phyloP scores from a whole-genome alignment of 768 basidiomycete species.

The Termitomyces sp. region DNA sequence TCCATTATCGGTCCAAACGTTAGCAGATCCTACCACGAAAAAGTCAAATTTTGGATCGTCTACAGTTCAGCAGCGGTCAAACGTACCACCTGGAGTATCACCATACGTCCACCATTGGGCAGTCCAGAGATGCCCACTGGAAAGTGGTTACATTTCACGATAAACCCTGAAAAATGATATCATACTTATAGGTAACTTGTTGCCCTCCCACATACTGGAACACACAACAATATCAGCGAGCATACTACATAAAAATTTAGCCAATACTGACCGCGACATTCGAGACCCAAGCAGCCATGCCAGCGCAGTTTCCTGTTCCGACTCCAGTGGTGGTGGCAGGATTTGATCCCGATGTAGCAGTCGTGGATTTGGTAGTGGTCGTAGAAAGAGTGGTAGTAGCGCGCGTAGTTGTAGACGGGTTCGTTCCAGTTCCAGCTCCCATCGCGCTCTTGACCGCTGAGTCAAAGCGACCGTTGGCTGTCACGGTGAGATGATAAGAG shows the following conservation, averaged over 20 bases:
- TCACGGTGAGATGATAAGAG: not conserved
- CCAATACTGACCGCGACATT: slow-evolving; percentile 27
- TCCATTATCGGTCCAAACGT: slow-evolving; percentile 29
- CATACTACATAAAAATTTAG: not conserved
- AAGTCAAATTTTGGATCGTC: not conserved
- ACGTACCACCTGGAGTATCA: slow-evolving; percentile 27
- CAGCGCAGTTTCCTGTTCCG: slow-evolving; percentile 29
- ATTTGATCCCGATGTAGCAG: slow-evolving; percentile 4
- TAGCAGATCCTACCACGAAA: slow-evolving; percentile 18
- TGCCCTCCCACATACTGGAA: slow-evolving; percentile 37
- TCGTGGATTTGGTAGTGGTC: slow-evolving; percentile 12
- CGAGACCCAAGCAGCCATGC: slow-evolving; percentile 35
- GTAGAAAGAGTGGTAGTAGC: slow-evolving; percentile 11
- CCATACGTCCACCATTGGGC: slow-evolving; percentile 40
- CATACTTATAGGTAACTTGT: slow-evolving; percentile 35
- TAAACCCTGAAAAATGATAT: not conserved
- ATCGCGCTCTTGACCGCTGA: slow-evolving; percentile 35
- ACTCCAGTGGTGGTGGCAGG: slow-evolving; percentile 9
- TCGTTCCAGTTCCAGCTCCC: slow-evolving; percentile 14
- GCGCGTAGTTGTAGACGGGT: slow-evolving; percentile 13
- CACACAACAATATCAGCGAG: not conserved
- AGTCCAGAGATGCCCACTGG: slow-evolving; percentile 43
- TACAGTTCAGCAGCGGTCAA: not conserved
- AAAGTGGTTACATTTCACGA: not conserved
- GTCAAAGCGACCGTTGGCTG: slow-evolving; percentile 37